phyloP scores from a whole-genome alignment of 352 stramenopile genomes.

The Phytophthora pluvialis region DNA sequence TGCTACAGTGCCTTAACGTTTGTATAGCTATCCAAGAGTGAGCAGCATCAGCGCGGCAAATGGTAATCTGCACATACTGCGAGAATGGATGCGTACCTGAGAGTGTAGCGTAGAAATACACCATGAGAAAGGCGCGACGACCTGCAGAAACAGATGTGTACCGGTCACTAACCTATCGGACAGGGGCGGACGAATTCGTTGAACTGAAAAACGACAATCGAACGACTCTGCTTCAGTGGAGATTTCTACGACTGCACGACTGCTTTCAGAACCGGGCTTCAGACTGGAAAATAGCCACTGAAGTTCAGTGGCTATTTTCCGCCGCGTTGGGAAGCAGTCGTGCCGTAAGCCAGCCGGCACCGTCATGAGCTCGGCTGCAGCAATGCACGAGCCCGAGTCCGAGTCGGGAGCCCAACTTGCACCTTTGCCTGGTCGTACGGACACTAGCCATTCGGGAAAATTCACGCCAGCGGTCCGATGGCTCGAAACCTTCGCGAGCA shows the following conservation, averaged over 20 bases:
- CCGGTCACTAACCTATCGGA: neutral
- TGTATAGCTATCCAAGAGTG: constrained; percentile 5
- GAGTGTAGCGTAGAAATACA: neutral
- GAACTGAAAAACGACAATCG: constrained; percentile 25
- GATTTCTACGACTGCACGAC: constrained; percentile 26
- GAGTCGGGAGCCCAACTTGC: constrained; percentile 21
- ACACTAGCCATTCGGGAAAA: constrained; percentile 10
- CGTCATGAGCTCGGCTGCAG: constrained; percentile 2
- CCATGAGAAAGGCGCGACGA: neutral
- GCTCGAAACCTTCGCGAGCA: constrained; percentile 19
- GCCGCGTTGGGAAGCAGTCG: constrained; percentile 21
- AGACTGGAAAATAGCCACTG: no score
- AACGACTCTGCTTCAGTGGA: constrained; percentile 22
- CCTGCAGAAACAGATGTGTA: constrained; percentile 22
- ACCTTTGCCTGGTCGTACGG: constrained; percentile 23
- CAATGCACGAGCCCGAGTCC: neutral
- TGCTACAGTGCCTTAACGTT: constrained; percentile 4
- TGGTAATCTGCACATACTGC: constrained; percentile 12
- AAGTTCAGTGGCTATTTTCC: constrained; percentile 27
- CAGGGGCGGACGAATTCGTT: constrained; percentile 17
- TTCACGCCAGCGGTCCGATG: constrained; percentile 4
- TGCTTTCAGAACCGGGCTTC: constrained; percentile 15
- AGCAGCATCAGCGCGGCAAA: constrained; percentile 1
- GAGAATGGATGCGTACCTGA: constrained; percentile 17
- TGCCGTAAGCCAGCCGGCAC: neutral